phyloP scores from a whole-genome alignment of 2,329 filamentous ascomycete species.

The Fusarium devonianum region DNA sequence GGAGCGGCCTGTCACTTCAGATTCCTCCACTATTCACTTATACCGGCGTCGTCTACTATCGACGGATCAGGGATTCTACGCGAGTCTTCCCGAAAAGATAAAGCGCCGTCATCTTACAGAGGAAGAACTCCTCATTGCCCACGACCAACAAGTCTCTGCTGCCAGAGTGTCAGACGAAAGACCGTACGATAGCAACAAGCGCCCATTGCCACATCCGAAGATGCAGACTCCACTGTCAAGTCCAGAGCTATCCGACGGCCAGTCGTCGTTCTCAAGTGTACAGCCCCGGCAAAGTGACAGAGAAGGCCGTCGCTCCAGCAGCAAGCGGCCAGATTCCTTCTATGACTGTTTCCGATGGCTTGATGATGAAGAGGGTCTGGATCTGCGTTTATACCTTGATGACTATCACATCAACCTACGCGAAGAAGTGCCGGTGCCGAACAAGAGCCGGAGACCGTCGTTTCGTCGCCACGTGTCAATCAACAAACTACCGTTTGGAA shows the following conservation, averaged over 20 bases:
- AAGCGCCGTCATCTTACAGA: slow-evolving; percentile 73
- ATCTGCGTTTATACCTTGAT: slow-evolving; percentile 71
- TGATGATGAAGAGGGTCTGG: slow-evolving; percentile 75
- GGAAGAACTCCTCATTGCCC: slow-evolving; percentile 72
- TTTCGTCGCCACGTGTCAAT: slow-evolving; percentile 78
- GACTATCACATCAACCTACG: slow-evolving; percentile 73
- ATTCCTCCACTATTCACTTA: slow-evolving; percentile 17
- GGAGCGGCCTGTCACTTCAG: slow-evolving; percentile 30
- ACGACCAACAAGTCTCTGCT: slow-evolving; percentile 36
- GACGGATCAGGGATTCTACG: slow-evolving; percentile 71
- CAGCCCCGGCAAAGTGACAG: slow-evolving; percentile 32
- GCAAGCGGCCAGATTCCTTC: slow-evolving; percentile 59
- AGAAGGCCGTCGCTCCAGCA: slow-evolving; percentile 22
- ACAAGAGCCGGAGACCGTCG: slow-evolving; percentile 61
- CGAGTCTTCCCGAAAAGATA: slow-evolving; percentile 75
- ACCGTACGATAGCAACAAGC: slow-evolving; percentile 34
- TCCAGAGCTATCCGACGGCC: slow-evolving; percentile 31
- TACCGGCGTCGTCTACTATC: slow-evolving; percentile 50
- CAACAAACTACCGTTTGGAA: slow-evolving; percentile 68
- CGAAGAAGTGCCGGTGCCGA: slow-evolving; percentile 54
- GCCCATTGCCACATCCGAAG: slow-evolving; percentile 34
- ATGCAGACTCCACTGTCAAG: slow-evolving; percentile 35
- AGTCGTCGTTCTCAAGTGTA: slow-evolving; percentile 39
- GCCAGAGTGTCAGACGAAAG: slow-evolving; percentile 48
- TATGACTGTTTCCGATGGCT: slow-evolving; percentile 77